Evolutionary conservation across 306 rosid genomes (phyloP).

Genomic region (Hippophae tibetana): DNA sequence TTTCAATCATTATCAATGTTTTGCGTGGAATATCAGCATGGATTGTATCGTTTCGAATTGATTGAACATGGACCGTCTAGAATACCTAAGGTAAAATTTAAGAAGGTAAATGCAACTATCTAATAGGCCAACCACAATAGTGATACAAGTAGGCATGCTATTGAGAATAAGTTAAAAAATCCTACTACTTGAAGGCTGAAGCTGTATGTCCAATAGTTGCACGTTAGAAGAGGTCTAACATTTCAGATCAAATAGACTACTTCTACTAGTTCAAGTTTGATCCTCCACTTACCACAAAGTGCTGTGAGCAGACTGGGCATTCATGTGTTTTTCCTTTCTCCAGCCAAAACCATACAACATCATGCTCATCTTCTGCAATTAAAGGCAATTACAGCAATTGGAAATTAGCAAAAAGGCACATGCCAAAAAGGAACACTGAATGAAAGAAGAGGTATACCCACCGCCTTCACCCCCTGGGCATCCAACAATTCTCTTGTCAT

Average conservation of each 20-base stretch:
- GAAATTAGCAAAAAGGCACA: conserved; percentile 1
- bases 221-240: not conserved
- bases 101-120: not conserved
- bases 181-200: too few species aligned
- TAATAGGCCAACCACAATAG: not conserved
- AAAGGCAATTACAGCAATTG: conserved; percentile 14
- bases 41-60: not conserved
- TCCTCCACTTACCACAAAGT: conserved; percentile 62
- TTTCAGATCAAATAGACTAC: not conserved
- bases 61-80: not conserved
- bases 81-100: not conserved
- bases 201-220: too few species aligned
- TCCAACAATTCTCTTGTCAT: conserved; percentile 77
- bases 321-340: conserved; percentile 76
- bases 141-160: too few species aligned
- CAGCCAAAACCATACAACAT: conserved; percentile 99
- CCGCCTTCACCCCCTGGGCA: conserved; percentile 98
- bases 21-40: not conserved
- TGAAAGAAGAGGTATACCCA: conserved; percentile 28
- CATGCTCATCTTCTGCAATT: conserved; percentile 90
- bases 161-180: too few species aligned
- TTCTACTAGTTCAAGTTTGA: conserved; percentile 3
- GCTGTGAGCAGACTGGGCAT: conserved; percentile 89
- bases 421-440: conserved; percentile 1
- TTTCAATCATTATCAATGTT: not conserved